Conservation (phyloP, 2,329 filamentous ascomycete species). For the Clonostachys sp. region DNA sequence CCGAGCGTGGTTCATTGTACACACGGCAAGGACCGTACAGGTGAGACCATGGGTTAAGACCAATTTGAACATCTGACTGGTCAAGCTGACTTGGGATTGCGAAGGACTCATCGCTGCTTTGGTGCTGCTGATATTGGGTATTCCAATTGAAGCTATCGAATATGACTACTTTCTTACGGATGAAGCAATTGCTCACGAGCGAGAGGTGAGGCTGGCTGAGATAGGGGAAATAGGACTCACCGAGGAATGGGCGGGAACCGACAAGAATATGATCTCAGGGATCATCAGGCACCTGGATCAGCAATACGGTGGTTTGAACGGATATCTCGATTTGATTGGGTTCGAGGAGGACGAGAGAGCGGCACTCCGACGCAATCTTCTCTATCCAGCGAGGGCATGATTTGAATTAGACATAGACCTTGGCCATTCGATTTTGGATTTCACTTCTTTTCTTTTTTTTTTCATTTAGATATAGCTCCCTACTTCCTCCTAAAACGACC, state of each 20-base stretch:
- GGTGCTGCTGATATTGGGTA: slow-evolving; percentile 56
- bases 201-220: slow-evolving; percentile 60
- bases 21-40: slow-evolving; percentile 75
- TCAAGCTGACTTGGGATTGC: not conserved
- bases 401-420: not conserved
- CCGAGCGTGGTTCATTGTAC: slow-evolving; percentile 79
- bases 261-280: slow-evolving; percentile 55
- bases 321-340: slow-evolving; percentile 62
- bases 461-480: not conserved
- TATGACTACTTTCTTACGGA: slow-evolving; percentile 69
- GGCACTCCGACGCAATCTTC: slow-evolving; percentile 31
- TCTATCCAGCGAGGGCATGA: slow-evolving; percentile 23
- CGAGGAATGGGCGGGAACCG: slow-evolving; percentile 68
- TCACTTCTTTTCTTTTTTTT: not conserved
- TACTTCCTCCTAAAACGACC: slow-evolving; percentile 72
- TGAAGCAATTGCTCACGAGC: slow-evolving; percentile 53
- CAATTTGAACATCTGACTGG: too few relatives aligned
- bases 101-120: slow-evolving; percentile 66
- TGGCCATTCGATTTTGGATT: slow-evolving; percentile 3
- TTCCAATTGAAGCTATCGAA: slow-evolving; percentile 56
- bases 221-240: slow-evolving; percentile 67
- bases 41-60: slow-evolving; percentile 7
- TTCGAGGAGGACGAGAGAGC: slow-evolving; percentile 39
- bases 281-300: slow-evolving; percentile 53
- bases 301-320: slow-evolving; percentile 60